Evolutionary conservation across 2,329 filamentous ascomycete species (phyloP).

Genomic region (Cercospora brassicicola): DNA sequence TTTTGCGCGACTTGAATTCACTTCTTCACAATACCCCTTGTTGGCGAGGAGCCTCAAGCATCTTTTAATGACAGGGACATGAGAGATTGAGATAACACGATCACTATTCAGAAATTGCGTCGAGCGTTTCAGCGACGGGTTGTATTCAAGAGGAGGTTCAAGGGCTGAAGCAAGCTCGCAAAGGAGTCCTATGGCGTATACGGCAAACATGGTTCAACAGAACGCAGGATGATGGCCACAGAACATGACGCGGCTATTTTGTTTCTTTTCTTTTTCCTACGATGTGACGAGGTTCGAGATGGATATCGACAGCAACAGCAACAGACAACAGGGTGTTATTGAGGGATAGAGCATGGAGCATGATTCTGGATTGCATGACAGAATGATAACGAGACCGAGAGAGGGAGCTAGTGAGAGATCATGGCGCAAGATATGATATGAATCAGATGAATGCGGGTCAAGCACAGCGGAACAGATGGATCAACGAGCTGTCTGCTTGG

Average conservation of each 20-base stretch:
- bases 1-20: slow-evolving; percentile 3
- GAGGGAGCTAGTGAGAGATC: neutral
- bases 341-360: neutral
- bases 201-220: slow-evolving; percentile 14
- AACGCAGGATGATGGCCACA: slow-evolving; percentile 8
- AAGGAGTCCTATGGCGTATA: neutral
- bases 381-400: neutral
- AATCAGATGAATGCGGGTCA: neutral
- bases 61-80: slow-evolving; percentile 21
- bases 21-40: slow-evolving; percentile 23
- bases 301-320: slow-evolving; percentile 16
- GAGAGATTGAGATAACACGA: neutral
- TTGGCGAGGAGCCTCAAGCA: slow-evolving; percentile 16
- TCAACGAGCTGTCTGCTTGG: neutral
- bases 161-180: neutral
- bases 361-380: neutral
- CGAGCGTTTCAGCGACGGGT: slow-evolving; percentile 19
- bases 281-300: slow-evolving; percentile 14
- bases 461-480: neutral
- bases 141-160: slow-evolving; percentile 18
- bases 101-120: slow-evolving; percentile 11
- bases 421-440: neutral
- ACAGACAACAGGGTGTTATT: neutral
- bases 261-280: slow-evolving; percentile 8
- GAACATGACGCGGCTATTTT: slow-evolving; percentile 8